phyloP scores from a whole-genome alignment of 331 rosid species.

The Acacia pycnantha region DNA sequence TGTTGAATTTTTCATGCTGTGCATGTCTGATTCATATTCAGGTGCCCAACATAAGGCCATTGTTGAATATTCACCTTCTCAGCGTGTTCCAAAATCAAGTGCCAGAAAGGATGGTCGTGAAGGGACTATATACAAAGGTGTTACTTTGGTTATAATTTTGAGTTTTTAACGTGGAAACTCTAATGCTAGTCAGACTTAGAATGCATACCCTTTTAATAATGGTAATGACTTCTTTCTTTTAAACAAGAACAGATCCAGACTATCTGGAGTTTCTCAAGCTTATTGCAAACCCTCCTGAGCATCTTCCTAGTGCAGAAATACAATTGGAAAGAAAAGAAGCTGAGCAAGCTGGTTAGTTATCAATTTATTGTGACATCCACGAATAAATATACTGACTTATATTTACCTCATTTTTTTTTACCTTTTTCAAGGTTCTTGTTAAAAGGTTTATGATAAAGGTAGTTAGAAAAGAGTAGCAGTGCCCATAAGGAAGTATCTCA shows the following conservation, averaged over 20 bases:
- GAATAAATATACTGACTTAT: not conserved
- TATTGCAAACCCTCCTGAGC: slow-evolving; percentile 78
- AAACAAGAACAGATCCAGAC: slow-evolving; percentile 73
- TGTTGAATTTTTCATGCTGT: not conserved
- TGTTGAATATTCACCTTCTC: slow-evolving; percentile 97
- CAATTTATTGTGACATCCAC: not conserved
- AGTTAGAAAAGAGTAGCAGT: not conserved
- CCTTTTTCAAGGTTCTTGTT: not conserved
- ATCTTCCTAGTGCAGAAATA: slow-evolving; percentile 98
- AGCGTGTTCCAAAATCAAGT: slow-evolving; percentile 63
- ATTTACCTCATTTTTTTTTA: not conserved
- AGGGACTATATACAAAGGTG: slow-evolving; percentile 91
- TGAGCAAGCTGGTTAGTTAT: slow-evolving; percentile 78
- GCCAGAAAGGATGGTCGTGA: slow-evolving; percentile 84
- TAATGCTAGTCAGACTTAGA: not conserved
- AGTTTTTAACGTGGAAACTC: not conserved
- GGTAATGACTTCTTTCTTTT: slow-evolving; percentile 16
- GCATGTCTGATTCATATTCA: slow-evolving; percentile 31
- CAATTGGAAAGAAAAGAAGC: slow-evolving; percentile 99
- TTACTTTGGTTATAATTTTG: not conserved
- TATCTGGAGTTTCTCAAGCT: slow-evolving; percentile 88
- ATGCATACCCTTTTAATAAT: slow-evolving; percentile 1
- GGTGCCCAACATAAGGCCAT: slow-evolving; percentile 76
- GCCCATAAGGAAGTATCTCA: not conserved
- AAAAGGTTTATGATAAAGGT: slow-evolving; percentile 4